A percentile compares a stretch with the other conserved stretches of the same genome.
Conservation (phyloP, 1,284 basidiomycete genomes). For the Mycosarcoma maydis region DNA sequence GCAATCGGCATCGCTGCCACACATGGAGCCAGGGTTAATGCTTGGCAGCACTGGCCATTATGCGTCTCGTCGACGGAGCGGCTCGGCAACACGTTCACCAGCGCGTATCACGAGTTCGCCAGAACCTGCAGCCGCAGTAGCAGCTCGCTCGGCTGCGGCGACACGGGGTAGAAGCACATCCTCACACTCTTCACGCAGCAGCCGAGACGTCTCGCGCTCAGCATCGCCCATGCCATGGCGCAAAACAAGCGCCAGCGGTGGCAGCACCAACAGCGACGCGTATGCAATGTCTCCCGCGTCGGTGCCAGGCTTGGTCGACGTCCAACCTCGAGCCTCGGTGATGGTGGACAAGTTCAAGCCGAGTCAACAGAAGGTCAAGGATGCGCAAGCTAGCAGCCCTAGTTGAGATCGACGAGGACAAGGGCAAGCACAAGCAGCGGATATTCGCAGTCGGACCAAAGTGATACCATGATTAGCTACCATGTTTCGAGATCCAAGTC, state of each 20-base stretch:
- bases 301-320: slow-evolving; percentile 19
- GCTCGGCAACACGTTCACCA: slow-evolving; percentile 12
- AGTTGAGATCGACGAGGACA: no score
- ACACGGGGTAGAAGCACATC: slow-evolving; percentile 3
- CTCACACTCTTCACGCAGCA: slow-evolving; percentile 6
- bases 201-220: slow-evolving; percentile 22
- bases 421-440: no score
- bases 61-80: slow-evolving; percentile 2
- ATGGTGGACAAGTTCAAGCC: slow-evolving; percentile 24
- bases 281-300: slow-evolving; percentile 15
- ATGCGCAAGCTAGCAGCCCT: no score
- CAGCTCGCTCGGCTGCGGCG: neutral
- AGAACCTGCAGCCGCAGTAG: neutral
- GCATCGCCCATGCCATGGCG: slow-evolving; percentile 12
- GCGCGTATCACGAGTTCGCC: neutral
- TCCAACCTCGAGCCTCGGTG: slow-evolving; percentile 9
- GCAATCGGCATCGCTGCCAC: slow-evolving; percentile 4
- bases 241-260: slow-evolving; percentile 2
- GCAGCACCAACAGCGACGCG: neutral
- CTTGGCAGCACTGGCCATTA: neutral
- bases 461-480: no score
- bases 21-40: slow-evolving; percentile 26
- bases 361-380: slow-evolving; percentile 6
- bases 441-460: no score
- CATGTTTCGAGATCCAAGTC: no score